phyloP scores from a whole-genome alignment of 768 basidiomycete species.

The Tylopilus sp. region DNA sequence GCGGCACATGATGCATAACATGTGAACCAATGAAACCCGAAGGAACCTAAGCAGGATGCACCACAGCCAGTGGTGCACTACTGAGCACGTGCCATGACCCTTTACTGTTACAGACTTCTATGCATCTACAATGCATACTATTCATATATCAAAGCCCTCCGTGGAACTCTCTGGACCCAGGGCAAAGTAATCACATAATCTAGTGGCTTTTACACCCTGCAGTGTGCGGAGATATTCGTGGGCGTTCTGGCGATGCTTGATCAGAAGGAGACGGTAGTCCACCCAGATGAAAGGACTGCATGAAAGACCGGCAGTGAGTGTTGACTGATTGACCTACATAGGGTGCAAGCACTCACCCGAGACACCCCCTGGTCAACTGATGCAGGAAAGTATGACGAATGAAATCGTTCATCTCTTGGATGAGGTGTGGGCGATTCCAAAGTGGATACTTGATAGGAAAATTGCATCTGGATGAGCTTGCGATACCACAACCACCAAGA shows the following conservation, averaged over 20 bases:
- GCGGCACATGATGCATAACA: too few relatives aligned
- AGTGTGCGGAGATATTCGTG: constrained; percentile 23
- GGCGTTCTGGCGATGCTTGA: constrained; percentile 30
- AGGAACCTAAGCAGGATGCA: too few relatives aligned
- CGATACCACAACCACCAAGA: constrained; percentile 84
- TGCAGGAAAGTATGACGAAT: constrained; percentile 28
- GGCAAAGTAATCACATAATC: too few relatives aligned
- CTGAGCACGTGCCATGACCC: too few relatives aligned
- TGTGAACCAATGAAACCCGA: too few relatives aligned
- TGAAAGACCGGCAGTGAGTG: constrained; percentile 15
- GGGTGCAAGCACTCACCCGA: constrained; percentile 15
- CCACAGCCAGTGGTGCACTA: too few relatives aligned
- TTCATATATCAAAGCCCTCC: too few relatives aligned
- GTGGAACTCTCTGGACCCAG: too few relatives aligned
- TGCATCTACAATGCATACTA: too few relatives aligned
- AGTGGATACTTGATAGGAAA: constrained; percentile 25
- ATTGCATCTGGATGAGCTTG: constrained; percentile 45
- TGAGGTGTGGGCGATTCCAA: constrained; percentile 24
- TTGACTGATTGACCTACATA: constrained; percentile 9
- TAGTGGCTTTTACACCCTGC: too few relatives aligned
- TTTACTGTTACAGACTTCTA: too few relatives aligned
- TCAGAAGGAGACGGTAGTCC: constrained; percentile 29
- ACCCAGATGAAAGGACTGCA: constrained; percentile 23
- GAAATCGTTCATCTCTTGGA: constrained; percentile 20
- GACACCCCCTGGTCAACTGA: constrained; percentile 10